Evolutionary conservation across 2,329 filamentous ascomycete species (phyloP), one percentile per base, ranked within the genome.

Genomic region (Exophiala sp.): DNA sequence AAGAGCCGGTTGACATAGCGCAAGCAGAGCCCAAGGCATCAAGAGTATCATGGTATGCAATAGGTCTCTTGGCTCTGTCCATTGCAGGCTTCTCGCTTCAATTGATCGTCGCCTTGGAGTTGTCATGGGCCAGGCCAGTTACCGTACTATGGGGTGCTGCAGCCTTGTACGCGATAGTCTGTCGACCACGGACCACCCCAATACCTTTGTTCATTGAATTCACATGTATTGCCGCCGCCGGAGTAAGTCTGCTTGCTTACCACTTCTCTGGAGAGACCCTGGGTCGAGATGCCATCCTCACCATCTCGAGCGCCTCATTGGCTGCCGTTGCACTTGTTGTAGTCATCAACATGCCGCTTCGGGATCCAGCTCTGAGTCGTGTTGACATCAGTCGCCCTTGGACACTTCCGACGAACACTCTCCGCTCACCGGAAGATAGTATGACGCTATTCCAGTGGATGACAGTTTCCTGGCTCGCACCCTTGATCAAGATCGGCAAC

Each of bases 391-490:
- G 84, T 47, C 70, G 72, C 12, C 75, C 82, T 1, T 83, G 79
- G 49, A 72, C 76, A 14, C 59, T 70, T 3, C 83, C 88, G 1
- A 84, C 78, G 0, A 76, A 72, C 2, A 69, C 76, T 2, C 72
- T 88, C n/a, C 85, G 89, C 29, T 85, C 80, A 44, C 86, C 91
- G 0, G 91, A 96, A 68, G 91, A 96, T 62, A 84, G 87, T 59
- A 68, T 95, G 20, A 87, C 80, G 0, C 75, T 91, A 1, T 91
- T 89, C 80, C 87, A 91, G 62, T 96, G 89, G 71, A 87, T 92
- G 81, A 86, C 83, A 5, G 86, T 95, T 24, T 88, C 83, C 0
- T 96, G 91, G 91, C 86, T 95, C 72, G 75, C 76, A 0, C 86
- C 90, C 0, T 71, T 95, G 5, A 89, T 95, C 10, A 72, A 75